These are phyloP conservation scores for Paecilomyces formosus DNA, from an alignment of 2,329 filamentous ascomycete species.

Conservation along the genomic window DNA sequence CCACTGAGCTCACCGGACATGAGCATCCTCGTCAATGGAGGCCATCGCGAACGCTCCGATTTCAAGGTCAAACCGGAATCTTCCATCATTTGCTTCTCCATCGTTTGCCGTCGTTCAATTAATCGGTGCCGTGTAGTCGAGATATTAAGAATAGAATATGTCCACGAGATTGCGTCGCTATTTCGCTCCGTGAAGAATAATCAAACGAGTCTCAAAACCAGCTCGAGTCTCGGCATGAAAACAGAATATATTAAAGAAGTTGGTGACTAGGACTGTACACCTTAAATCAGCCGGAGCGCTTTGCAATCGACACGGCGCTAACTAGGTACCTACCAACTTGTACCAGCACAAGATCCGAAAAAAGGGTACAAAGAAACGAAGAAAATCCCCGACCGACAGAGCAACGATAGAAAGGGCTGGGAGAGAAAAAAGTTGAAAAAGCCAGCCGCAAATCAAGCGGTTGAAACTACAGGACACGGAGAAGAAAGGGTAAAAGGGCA, in stretches of 20 bases:
- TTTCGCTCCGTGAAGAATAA: not conserved
- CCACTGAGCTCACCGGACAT: slow-evolving; percentile 75
- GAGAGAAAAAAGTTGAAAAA: not conserved
- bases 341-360: not conserved
- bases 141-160: not conserved
- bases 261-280: not conserved
- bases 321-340: not conserved
- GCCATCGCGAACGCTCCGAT: slow-evolving; percentile 72
- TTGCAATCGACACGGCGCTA: not conserved
- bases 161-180: not conserved
- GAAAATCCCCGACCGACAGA: not conserved
- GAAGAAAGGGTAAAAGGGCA: not conserved
- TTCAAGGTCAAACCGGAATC: slow-evolving; percentile 20
- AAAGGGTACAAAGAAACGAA: not conserved
- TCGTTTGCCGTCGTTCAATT: not conserved
- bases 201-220: slow-evolving; percentile 2
- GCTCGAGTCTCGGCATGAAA: slow-evolving; percentile 1
- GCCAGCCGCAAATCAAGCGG: not conserved
- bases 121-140: not conserved
- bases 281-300: not conserved
- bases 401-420: not conserved
- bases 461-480: not conserved
- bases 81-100: slow-evolving; percentile 14
- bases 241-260: not conserved
- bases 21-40: slow-evolving; percentile 73